A percentile compares a stretch with the other conserved stretches of the same genome.
phyloP scores from a whole-genome alignment of 2,329 filamentous ascomycete genomes.

The Stagonosporopsis chrysanthemi region DNA sequence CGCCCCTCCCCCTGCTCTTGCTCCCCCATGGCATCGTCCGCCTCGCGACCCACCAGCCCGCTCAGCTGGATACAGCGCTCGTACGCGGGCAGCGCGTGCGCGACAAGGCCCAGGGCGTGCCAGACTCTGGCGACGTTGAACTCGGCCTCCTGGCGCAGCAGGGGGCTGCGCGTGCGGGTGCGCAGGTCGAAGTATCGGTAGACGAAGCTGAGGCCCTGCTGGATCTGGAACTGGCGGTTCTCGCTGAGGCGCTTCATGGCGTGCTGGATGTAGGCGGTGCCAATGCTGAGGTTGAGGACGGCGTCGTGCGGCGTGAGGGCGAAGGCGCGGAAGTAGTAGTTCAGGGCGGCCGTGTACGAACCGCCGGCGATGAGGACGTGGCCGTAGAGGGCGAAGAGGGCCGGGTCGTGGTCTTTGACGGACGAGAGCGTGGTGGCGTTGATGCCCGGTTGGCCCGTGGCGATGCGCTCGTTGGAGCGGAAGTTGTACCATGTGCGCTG shows the following conservation, averaged over 20 bases:
- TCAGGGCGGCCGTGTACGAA: slow-evolving; percentile 82
- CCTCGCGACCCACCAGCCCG: slow-evolving; percentile 49
- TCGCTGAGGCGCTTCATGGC: slow-evolving; percentile 87
- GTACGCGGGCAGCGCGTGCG: slow-evolving; percentile 78
- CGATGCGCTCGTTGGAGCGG: slow-evolving; percentile 46
- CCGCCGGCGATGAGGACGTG: slow-evolving; percentile 87
- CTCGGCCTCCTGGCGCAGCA: slow-evolving; percentile 75
- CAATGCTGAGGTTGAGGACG: slow-evolving; percentile 81
- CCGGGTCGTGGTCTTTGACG: slow-evolving; percentile 67
- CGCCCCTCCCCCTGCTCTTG: slow-evolving; percentile 35
- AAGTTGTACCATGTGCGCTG: slow-evolving; percentile 56
- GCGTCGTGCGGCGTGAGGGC: slow-evolving; percentile 78
- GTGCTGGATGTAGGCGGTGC: slow-evolving; percentile 79
- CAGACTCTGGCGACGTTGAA: slow-evolving; percentile 82
- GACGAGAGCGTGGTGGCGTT: slow-evolving; percentile 50
- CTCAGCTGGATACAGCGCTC: slow-evolving; percentile 63
- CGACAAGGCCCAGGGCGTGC: slow-evolving; percentile 75
- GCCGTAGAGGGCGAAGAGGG: slow-evolving; percentile 85
- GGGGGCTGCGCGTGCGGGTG: slow-evolving; percentile 50
- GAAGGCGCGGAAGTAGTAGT: slow-evolving; percentile 76
- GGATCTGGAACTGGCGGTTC: slow-evolving; percentile 85
- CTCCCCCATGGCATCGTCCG: slow-evolving; percentile 25
- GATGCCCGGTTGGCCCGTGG: slow-evolving; percentile 49
- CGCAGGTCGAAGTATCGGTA: slow-evolving; percentile 74
- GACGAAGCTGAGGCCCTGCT: slow-evolving; percentile 85